Conservation (phyloP, 768 basidiomycete species). For the Pisolithus albus region DNA sequence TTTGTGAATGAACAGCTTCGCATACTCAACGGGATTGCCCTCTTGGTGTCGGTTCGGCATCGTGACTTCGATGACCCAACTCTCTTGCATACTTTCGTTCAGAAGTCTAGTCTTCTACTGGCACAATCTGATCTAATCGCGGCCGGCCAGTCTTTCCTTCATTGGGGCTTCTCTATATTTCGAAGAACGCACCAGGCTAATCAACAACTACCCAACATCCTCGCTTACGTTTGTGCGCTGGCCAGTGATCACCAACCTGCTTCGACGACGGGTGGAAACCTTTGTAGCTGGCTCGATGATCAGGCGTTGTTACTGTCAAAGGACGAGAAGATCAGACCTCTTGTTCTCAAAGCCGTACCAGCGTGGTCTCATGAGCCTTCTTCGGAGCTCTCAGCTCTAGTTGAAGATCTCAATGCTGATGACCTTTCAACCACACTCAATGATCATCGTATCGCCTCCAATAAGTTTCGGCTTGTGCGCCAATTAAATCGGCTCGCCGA, state of each 20-base stretch:
- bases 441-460: slow-evolving; percentile 55
- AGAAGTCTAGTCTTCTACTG: slow-evolving; percentile 60
- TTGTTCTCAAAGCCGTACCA: slow-evolving; percentile 52
- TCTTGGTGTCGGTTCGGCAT: slow-evolving; percentile 63
- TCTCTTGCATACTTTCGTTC: slow-evolving; percentile 62
- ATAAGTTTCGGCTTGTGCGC: slow-evolving; percentile 72
- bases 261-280: slow-evolving; percentile 35
- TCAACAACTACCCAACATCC: slow-evolving; percentile 51
- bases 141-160: slow-evolving; percentile 68
- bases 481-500: slow-evolving; percentile 48
- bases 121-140: slow-evolving; percentile 59
- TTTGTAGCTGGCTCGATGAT: slow-evolving; percentile 59
- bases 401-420: slow-evolving; percentile 39
- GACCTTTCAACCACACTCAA: slow-evolving; percentile 49
- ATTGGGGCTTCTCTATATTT: slow-evolving; percentile 65
- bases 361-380: slow-evolving; percentile 72
- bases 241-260: slow-evolving; percentile 47
- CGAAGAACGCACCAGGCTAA: slow-evolving; percentile 35
- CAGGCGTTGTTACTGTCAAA: slow-evolving; percentile 40
- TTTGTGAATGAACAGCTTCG: slow-evolving; percentile 83
- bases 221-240: slow-evolving; percentile 61
- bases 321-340: slow-evolving; percentile 30
- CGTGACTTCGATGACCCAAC: slow-evolving; percentile 49
- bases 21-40: slow-evolving; percentile 59
- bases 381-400: slow-evolving; percentile 36